Evolutionary conservation across 2,329 filamentous ascomycete species (phyloP).

Genomic region (Cytospora piceae): DNA sequence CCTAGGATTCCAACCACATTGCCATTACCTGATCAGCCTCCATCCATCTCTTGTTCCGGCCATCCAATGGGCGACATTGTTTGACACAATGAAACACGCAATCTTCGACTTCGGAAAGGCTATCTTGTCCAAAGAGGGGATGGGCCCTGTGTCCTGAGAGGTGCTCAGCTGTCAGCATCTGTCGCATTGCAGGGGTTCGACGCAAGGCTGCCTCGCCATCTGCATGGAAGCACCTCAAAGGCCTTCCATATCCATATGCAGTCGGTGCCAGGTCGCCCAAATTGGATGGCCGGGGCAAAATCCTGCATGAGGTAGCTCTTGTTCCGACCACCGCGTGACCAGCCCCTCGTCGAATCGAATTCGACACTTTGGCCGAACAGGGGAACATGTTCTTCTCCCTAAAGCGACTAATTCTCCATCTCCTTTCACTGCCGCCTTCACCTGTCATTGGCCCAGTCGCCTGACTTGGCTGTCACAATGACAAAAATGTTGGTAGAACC

Average conservation of each 20-base stretch:
- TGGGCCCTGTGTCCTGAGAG: neutral
- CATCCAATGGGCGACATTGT: neutral
- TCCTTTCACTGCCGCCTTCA: neutral
- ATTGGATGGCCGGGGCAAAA: neutral
- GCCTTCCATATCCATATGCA: neutral
- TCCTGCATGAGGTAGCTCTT: constrained; percentile 8
- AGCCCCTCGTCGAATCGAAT: constrained; percentile 7
- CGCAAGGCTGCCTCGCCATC: neutral
- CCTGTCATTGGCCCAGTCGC: neutral
- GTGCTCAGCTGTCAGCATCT: neutral
- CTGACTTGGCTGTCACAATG: neutral
- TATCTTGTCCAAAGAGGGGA: neutral
- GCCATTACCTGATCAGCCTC: neutral
- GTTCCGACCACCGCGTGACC: constrained; percentile 18
- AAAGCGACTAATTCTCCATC: neutral
- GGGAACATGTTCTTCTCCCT: neutral
- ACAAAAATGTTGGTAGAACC: neutral
- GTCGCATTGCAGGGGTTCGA: neutral
- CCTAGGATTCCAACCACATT: neutral
- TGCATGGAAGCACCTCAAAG: neutral
- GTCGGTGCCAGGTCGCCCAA: neutral
- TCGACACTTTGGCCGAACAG: neutral
- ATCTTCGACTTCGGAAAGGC: too few relatives aligned
- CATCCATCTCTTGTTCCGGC: neutral
- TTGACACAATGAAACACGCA: neutral